Percentiles rank a stretch among this genome's conserved stretches.
These are phyloP conservation scores for Botryotinia calthae DNA, from an alignment of 2,329 filamentous ascomycete genomes.

Conservation along the genomic window DNA sequence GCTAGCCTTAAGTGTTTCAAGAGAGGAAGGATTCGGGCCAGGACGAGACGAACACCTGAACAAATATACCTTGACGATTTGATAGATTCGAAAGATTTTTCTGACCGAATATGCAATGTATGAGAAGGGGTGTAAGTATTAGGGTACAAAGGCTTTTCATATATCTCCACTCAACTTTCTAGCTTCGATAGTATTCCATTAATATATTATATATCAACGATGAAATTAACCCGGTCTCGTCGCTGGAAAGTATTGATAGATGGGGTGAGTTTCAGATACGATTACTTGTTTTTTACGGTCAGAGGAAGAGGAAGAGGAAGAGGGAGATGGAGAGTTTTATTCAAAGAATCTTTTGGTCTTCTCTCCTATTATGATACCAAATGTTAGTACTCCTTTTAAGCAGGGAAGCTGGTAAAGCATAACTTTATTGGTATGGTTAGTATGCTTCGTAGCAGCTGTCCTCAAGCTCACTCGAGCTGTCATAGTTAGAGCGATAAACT, in stretches of 20 bases:
- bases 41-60: conserved; percentile 6
- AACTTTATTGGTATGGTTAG: background rate
- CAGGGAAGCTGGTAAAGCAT: background rate
- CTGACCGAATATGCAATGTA: background rate
- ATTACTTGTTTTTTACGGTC: background rate
- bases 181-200: background rate
- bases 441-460: background rate
- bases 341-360: background rate
- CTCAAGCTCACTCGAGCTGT: background rate
- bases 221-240: background rate
- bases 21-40: conserved; percentile 1
- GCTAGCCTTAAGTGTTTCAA: background rate
- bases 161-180: background rate
- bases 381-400: background rate
- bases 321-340: background rate
- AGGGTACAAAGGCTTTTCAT: conserved; percentile 3
- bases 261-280: background rate
- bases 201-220: background rate
- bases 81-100: background rate
- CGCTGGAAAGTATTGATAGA: background rate
- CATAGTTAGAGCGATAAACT: background rate
- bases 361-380: background rate
- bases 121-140: background rate
- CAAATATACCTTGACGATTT: background rate
- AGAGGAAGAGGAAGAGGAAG: background rate